Evolutionary conservation across 2,329 filamentous ascomycete species (phyloP), one percentile per base, ranked within the genome.

Genomic region (Fusarium nematophilum): DNA sequence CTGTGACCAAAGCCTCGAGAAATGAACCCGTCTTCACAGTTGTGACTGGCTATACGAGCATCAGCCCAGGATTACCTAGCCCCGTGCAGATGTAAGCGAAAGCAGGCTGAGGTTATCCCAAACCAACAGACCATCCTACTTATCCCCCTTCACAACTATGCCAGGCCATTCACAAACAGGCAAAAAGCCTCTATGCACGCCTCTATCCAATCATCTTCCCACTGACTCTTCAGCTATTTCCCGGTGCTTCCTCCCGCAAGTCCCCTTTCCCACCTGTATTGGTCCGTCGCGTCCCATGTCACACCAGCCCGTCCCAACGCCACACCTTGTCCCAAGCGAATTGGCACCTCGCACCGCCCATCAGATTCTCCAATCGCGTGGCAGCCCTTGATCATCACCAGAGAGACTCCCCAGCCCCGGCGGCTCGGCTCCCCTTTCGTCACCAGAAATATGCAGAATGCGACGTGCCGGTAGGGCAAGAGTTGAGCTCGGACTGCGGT

Each of bases 241-340:
- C 23, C 26, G 38, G 14, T 21, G n/a, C 7, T 14, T 14, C 14
- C 13, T 39, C 27, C 26, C 25, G 27, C n/a, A n/a, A n/a, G n/a
- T n/a, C n/a, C n/a, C n/a, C n/a, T n/a, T n/a, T n/a, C 36, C 21
- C 26, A 23, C 26, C 15, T 39, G 15, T 38, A 48, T 48, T n/a
- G 34, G 26, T 39, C 33, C 33, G 39, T 3, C 21, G 9, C 31
- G 23, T 9, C 17, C 26, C 23, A 29, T 48, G 45, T 48, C 45
- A 39, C 34, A 48, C 15, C 45, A 29, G 17, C 9, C 45, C 34
- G 25, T 48, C 45, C 18, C 34, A 48, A 48, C 26, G 34, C 45
- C 45, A 38, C 33, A 39, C 45, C 45, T 38, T 46, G 29, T 39
- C 34, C 23, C 44, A 48, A 21, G 44, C 33, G 25, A 39, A 38